Percentiles rank a stretch among this genome's conserved stretches.
Evolutionary conservation across 192 early-diverging fungal genomes (phyloP).

Genomic region (Linnemannia elongata): DNA sequence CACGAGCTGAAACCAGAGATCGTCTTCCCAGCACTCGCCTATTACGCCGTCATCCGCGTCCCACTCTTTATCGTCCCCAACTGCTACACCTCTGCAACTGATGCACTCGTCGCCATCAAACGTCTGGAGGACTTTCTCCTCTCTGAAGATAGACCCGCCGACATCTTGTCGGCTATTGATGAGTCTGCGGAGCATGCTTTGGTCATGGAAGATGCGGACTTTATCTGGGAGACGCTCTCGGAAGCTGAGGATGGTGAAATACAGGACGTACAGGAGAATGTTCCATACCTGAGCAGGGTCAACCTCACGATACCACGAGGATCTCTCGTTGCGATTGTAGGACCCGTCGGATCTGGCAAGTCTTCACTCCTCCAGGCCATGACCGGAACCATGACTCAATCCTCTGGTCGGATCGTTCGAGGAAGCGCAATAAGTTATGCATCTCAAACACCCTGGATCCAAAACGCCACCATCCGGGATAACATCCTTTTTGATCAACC

Average conservation of each 20-base stretch:
- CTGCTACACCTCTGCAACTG: conserved; percentile 7
- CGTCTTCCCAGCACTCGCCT: conserved; percentile 27
- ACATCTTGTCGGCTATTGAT: neutral
- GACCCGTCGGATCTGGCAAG: conserved; percentile 68
- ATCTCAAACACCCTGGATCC: conserved; percentile 73
- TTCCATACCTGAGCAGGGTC: conserved; percentile 39
- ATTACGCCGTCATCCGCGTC: conserved; percentile 11
- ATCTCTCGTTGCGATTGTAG: conserved; percentile 53
- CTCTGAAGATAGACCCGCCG: conserved; percentile 8
- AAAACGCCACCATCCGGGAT: conserved; percentile 71
- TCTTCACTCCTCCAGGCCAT: conserved; percentile 66
- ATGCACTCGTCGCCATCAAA: conserved; percentile 23
- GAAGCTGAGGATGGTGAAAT: neutral
- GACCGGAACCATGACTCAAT: conserved; percentile 58
- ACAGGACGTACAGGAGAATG: neutral
- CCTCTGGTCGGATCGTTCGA: conserved; percentile 4
- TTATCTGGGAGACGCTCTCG: conserved; percentile 11
- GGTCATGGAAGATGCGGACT: conserved; percentile 16
- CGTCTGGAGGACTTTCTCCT: conserved; percentile 25
- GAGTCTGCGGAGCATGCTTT: conserved; percentile 51
- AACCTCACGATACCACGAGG: conserved; percentile 38
- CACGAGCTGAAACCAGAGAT: conserved; percentile 15
- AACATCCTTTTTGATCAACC: conserved; percentile 76
- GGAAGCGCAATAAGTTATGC: conserved; percentile 63
- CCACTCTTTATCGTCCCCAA: conserved; percentile 16